These are phyloP conservation scores for Pachyrhizus erosus DNA, from an alignment of 306 rosid genomes.

Conservation along the genomic window DNA sequence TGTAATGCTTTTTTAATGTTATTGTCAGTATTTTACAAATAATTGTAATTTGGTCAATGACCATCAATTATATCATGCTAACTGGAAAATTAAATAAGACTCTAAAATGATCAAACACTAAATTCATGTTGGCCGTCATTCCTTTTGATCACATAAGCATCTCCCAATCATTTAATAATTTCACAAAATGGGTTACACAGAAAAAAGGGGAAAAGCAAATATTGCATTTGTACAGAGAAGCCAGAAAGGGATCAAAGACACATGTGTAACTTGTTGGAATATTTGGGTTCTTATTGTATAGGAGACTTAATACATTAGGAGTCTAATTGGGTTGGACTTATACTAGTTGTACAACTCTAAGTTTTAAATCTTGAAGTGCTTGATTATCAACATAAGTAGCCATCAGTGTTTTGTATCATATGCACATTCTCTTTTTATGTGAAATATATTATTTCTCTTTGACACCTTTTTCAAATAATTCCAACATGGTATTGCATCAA, in stretches of 20 bases:
- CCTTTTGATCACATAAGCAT: slow-evolving; percentile 24
- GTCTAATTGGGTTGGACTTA: neutral
- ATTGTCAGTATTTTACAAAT: neutral
- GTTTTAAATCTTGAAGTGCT: neutral
- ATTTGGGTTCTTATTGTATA: slow-evolving; percentile 7
- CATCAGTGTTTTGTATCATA: slow-evolving; percentile 8
- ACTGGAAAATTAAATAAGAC: neutral
- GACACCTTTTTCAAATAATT: slow-evolving; percentile 8
- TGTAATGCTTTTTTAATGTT: neutral
- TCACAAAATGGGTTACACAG: neutral
- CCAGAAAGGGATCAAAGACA: slow-evolving; percentile 13
- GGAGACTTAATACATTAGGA: slow-evolving; percentile 14
- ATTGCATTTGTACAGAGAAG: slow-evolving; percentile 18
- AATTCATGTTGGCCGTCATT: neutral
- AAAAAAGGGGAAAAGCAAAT: neutral
- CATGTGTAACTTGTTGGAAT: slow-evolving; percentile 12
- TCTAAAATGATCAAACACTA: neutral
- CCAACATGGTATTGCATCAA: neutral
- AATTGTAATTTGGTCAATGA: neutral
- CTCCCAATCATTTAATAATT: slow-evolving; percentile 13
- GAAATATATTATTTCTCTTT: neutral
- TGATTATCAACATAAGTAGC: neutral
- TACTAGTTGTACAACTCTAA: neutral
- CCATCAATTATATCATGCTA: neutral
- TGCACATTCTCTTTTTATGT: slow-evolving; percentile 14